Evolutionary conservation across 2,329 filamentous ascomycete species (phyloP).

Genomic region (Calonectria pseudoturangicola): DNA sequence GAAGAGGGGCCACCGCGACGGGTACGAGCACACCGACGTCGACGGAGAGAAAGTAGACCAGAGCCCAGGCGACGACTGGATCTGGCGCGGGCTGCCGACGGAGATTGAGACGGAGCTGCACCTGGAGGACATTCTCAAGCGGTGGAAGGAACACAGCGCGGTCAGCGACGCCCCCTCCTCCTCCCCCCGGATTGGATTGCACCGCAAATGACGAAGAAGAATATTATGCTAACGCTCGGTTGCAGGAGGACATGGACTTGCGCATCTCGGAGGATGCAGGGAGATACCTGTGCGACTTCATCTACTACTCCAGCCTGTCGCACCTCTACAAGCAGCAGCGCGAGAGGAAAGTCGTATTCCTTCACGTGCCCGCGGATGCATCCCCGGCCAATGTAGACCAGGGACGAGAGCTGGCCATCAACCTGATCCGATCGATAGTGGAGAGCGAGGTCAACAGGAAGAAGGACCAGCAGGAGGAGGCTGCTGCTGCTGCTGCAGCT

Average conservation of each 20-base stretch:
- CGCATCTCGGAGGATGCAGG: conserved; percentile 82
- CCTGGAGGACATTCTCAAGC: conserved; percentile 71
- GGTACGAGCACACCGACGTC: conserved; percentile 83
- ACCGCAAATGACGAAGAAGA: no score
- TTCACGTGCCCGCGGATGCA: conserved; percentile 81
- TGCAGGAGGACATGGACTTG: conserved; percentile 65
- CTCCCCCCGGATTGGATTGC: no score
- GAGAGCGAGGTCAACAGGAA: conserved; percentile 66
- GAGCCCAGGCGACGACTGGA: conserved; percentile 67
- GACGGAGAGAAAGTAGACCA: conserved; percentile 76
- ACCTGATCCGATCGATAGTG: conserved; percentile 74
- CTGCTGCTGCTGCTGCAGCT: neutral
- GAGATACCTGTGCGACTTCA: conserved; percentile 86
- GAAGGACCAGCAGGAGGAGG: conserved; percentile 34
- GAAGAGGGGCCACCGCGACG: conserved; percentile 80
- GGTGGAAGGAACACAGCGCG: conserved; percentile 72
- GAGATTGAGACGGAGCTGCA: conserved; percentile 76
- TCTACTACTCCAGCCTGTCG: conserved; percentile 82
- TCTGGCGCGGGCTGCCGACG: conserved; percentile 72
- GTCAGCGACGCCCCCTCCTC: conserved; percentile 59
- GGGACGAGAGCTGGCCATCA: conserved; percentile 71
- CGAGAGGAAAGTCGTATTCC: conserved; percentile 76
- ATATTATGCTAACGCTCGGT: conserved; percentile 34
- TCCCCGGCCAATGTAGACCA: conserved; percentile 67
- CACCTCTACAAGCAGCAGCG: conserved; percentile 69